Percentiles rank a stretch among this genome's conserved stretches.
Conservation (phyloP, 1,284 basidiomycete species). For the Pseudomicrostroma phylloplanum region DNA sequence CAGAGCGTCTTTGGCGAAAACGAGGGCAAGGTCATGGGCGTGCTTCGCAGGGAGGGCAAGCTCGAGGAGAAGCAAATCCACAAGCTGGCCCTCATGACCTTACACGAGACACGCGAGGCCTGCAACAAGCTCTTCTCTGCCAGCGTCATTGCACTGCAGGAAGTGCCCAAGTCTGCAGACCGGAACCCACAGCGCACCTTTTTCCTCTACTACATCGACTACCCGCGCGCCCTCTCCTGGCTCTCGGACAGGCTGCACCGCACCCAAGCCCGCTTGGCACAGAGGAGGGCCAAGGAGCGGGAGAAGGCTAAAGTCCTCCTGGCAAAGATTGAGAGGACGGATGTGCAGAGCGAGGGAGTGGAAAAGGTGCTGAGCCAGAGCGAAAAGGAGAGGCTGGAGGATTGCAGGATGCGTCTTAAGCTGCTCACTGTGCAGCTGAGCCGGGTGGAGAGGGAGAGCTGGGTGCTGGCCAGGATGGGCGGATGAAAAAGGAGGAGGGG, state of each 20-base stretch:
- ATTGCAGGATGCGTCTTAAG: background rate
- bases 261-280: constrained; percentile 3
- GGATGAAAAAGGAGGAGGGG: background rate
- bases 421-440: background rate
- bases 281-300: background rate
- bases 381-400: constrained; percentile 5
- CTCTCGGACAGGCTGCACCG: background rate
- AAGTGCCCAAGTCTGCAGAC: constrained; percentile 47
- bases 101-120: constrained; percentile 76
- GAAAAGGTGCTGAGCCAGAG: constrained; percentile 1
- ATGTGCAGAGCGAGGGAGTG: constrained; percentile 2
- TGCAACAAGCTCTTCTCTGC: constrained; percentile 62
- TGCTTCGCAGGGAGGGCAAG: constrained; percentile 82
- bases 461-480: constrained; percentile 5
- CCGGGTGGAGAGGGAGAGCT: background rate
- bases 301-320: background rate
- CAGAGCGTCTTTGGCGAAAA: constrained; percentile 77
- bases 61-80: constrained; percentile 95
- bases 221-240: constrained; percentile 2
- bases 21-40: constrained; percentile 74
- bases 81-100: constrained; percentile 83
- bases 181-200: constrained; percentile 41
- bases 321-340: constrained; percentile 6
- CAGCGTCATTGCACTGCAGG: constrained; percentile 41
- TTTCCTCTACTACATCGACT: constrained; percentile 48